Percentiles rank a stretch among this genome's conserved stretches.
Conservation (phyloP, 805 yeast species). For the Candida stauntonica region DNA sequence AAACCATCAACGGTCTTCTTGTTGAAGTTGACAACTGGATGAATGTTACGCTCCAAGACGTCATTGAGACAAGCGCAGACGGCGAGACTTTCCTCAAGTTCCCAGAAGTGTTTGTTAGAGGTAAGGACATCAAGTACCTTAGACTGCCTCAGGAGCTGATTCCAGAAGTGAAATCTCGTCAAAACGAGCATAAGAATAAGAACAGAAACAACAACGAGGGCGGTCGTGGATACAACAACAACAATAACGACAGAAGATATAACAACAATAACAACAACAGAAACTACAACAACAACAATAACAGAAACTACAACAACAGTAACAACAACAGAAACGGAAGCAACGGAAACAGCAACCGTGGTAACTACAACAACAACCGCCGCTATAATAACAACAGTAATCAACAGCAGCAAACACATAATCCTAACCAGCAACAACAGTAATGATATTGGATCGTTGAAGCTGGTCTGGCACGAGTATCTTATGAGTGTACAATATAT, state of each 20-base stretch:
- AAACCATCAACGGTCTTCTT: slow-evolving; percentile 77
- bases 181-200: slow-evolving; percentile 42
- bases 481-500: slow-evolving; percentile 12
- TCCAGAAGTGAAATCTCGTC: slow-evolving; percentile 70
- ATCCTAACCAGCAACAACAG: slow-evolving; percentile 4
- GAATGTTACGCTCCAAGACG: slow-evolving; percentile 84
- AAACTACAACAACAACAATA: slow-evolving; percentile 22
- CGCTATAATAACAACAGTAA: slow-evolving; percentile 1
- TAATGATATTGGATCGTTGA: background rate
- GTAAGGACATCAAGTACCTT: slow-evolving; percentile 75
- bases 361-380: slow-evolving; percentile 7
- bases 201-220: slow-evolving; percentile 40
- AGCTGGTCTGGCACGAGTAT: slow-evolving; percentile 4
- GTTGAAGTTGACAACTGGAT: slow-evolving; percentile 91
- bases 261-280: slow-evolving; percentile 31
- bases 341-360: slow-evolving; percentile 6
- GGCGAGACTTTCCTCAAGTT: slow-evolving; percentile 61
- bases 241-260: slow-evolving; percentile 28
- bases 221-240: slow-evolving; percentile 29
- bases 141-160: slow-evolving; percentile 74
- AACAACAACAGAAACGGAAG: slow-evolving; percentile 7
- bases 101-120: slow-evolving; percentile 77
- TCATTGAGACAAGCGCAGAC: slow-evolving; percentile 56
- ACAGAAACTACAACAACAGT: slow-evolving; percentile 12
- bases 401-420: slow-evolving; percentile 6